Base-by-base conservation (phyloP, 192 early-diverging fungal genomes). In the Rhizoclosmatium sp. region DNA sequence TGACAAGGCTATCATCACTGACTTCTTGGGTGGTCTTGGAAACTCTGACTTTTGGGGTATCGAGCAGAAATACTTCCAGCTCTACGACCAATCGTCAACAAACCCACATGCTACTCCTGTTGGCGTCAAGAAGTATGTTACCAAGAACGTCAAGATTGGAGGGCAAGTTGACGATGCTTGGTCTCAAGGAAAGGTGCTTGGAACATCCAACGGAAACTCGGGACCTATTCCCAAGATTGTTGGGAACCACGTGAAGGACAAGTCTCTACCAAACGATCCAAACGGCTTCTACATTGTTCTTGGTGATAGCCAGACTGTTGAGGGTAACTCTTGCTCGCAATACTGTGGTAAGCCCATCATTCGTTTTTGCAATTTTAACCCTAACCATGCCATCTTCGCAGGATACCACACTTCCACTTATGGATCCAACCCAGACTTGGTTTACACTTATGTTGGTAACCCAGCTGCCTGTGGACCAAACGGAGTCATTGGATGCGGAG, bases 361-460 rank as follows among this genome's bases (percentile, higher is more conserved):
- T n/a, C 54, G 12, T 58, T 16, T 10, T n/a, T 16, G 10, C 54
- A n/a, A 58, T 58, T 58, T 58, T 58, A 10, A 58, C 54, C 54
- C 54, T 16, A 58, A 10, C 10, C n/a, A 16, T 58, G n/a, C 10
- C 54, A 58, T 58, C n/a, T 58, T 16, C 10, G 12, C 10, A 58
- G 54, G 54, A 16, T 45, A 66, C 39, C 65, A 45, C 47, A 45
- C 70, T 16, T 58, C 54, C 54, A 58, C 54, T 10, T n/a, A 16
- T 10, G 54, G 54, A 58, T 16, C 12, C n/a, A 58, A 10, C n/a
- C 12, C 10, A 16, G 70, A 71, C 58, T 71, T 71, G 40, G 47
- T 62, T 23, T 71, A 71, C 70, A 46, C 70, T 10, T 71, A 47
- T 16, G 49, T 71, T 65, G 70, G 70, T 19, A 71, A 71, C 58